Conservation (phyloP, 768 basidiomycete genomes). For the Imleria badia region DNA sequence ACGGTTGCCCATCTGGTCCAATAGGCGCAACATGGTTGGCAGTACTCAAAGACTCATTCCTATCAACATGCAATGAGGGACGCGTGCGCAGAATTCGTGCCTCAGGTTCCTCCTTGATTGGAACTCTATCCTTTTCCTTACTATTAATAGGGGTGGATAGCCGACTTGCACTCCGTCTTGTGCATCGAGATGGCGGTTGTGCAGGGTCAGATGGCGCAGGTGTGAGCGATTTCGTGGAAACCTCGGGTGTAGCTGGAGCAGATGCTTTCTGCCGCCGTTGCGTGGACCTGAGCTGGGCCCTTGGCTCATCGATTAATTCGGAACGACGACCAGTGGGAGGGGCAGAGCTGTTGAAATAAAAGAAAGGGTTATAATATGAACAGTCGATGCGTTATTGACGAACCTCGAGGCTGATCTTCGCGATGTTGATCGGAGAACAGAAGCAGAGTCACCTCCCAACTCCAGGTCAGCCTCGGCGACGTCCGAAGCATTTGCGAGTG, state of each 20-base stretch:
- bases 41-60: constrained; percentile 38
- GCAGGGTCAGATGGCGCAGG: constrained; percentile 30
- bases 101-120: constrained; percentile 51
- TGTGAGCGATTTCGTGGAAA: constrained; percentile 43
- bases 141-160: constrained; percentile 30
- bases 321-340: constrained; percentile 31
- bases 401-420: constrained; percentile 29
- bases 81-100: constrained; percentile 51
- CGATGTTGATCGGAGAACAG: constrained; percentile 22
- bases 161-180: constrained; percentile 32
- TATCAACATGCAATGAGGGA: constrained; percentile 37
- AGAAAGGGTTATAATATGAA: constrained; percentile 12
- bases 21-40: constrained; percentile 45
- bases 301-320: constrained; percentile 22
- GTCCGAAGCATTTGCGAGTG: constrained; percentile 47
- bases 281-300: constrained; percentile 50
- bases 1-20: constrained; percentile 63
- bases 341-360: constrained; percentile 18
- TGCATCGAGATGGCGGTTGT: constrained; percentile 28
- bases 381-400: constrained; percentile 7
- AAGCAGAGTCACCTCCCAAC: constrained; percentile 32
- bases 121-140: constrained; percentile 41
- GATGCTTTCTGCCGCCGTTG: constrained; percentile 55
- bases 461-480: constrained; percentile 56
- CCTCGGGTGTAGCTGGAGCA: constrained; percentile 43